Conservation (phyloP, 257 asterid species). For the Avicennia marina region DNA sequence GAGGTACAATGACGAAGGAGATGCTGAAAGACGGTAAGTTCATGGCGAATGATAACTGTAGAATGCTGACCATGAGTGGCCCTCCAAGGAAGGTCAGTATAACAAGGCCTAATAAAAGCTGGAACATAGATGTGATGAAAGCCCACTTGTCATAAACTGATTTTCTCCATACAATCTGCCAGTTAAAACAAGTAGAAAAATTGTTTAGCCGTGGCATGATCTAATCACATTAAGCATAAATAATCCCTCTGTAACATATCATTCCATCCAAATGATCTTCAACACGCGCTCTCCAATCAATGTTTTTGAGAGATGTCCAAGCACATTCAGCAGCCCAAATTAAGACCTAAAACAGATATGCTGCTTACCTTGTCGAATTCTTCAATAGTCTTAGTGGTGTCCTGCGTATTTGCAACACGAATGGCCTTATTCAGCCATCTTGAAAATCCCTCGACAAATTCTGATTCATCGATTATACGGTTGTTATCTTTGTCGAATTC, state of each 20-base stretch:
- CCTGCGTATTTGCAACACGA: conserved; percentile 19
- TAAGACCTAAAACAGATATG: not conserved
- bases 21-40: conserved; percentile 44
- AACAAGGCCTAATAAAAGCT: conserved; percentile 39
- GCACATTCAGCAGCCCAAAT: too few relatives aligned
- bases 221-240: too few relatives aligned
- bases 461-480: conserved; percentile 29
- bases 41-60: conserved; percentile 37
- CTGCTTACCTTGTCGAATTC: conserved; percentile 32
- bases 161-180: conserved; percentile 38
- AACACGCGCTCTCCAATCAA: too few relatives aligned
- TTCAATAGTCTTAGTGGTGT: conserved; percentile 16
- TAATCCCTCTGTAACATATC: too few relatives aligned
- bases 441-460: conserved; percentile 33
- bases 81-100: conserved; percentile 46
- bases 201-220: too few relatives aligned
- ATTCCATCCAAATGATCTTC: too few relatives aligned
- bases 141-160: conserved; percentile 20
- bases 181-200: too few relatives aligned
- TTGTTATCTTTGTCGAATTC: conserved; percentile 35
- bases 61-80: conserved; percentile 41
- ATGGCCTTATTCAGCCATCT: conserved; percentile 40
- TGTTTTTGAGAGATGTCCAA: not conserved
- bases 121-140: conserved; percentile 26
- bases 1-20: conserved; percentile 51